phyloP scores from a whole-genome alignment of 2,329 filamentous ascomycete species.

The Fusarium sp. region DNA sequence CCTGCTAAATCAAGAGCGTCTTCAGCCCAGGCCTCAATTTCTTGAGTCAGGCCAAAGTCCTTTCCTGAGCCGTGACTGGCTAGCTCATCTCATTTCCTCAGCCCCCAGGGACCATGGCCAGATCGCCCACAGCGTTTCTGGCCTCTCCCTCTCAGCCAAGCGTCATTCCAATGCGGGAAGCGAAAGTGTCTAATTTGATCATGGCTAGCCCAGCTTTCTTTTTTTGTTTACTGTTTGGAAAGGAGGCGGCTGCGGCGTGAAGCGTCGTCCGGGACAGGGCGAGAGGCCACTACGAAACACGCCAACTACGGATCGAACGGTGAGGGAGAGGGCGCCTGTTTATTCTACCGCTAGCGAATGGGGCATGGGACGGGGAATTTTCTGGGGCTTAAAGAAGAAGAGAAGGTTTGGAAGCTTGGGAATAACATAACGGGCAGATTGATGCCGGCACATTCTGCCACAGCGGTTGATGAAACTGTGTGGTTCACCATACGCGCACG shows the following conservation, averaged over 20 bases:
- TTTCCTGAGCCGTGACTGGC: slow-evolving; percentile 30
- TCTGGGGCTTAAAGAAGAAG: background rate
- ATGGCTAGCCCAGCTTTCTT: background rate
- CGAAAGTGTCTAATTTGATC: slow-evolving; percentile 41
- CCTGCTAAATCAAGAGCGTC: background rate
- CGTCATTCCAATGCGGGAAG: slow-evolving; percentile 26
- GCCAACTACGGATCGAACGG: slow-evolving; percentile 36
- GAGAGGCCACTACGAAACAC: slow-evolving; percentile 30
- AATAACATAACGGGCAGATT: slow-evolving; percentile 2
- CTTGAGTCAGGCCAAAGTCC: slow-evolving; percentile 27
- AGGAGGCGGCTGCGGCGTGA: slow-evolving; percentile 30
- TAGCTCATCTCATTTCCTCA: slow-evolving; percentile 35
- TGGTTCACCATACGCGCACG: background rate
- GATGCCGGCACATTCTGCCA: slow-evolving; percentile 4
- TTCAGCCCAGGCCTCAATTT: background rate
- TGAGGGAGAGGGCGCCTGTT: slow-evolving; percentile 29
- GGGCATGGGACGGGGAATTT: background rate
- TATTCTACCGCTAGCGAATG: slow-evolving; percentile 27
- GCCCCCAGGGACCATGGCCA: slow-evolving; percentile 26
- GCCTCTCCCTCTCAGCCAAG: background rate
- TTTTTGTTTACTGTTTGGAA: slow-evolving; percentile 35
- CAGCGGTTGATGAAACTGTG: slow-evolving; percentile 6
- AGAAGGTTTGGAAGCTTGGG: slow-evolving; percentile 18
- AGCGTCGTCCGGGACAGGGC: slow-evolving; percentile 30
- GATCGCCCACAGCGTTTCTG: slow-evolving; percentile 11